A percentile compares a stretch with the other conserved stretches of the same genome.
Evolutionary conservation across 2,329 filamentous ascomycete species (phyloP).

Genomic region (Dendryphion nanum): DNA sequence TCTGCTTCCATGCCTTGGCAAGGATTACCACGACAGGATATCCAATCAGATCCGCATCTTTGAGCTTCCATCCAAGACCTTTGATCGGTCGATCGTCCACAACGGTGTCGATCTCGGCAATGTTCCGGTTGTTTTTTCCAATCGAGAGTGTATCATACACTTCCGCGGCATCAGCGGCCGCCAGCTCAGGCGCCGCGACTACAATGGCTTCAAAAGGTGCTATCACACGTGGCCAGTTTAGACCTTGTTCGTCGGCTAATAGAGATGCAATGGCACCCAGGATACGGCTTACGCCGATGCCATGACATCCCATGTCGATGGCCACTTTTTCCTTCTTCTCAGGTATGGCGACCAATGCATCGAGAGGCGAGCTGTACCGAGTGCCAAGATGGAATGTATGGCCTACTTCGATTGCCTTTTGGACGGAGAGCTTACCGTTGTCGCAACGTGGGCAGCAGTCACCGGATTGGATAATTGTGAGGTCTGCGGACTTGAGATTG

Average conservation of each 20-base stretch:
- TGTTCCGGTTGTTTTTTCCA: neutral
- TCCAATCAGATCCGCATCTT: slow-evolving; percentile 84
- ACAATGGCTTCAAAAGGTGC: slow-evolving; percentile 80
- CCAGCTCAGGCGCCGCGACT: slow-evolving; percentile 26
- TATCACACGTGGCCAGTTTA: slow-evolving; percentile 86
- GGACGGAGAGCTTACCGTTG: slow-evolving; percentile 60
- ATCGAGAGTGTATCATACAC: slow-evolving; percentile 62
- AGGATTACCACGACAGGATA: slow-evolving; percentile 82
- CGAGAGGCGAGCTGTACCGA: slow-evolving; percentile 76
- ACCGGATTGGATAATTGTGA: slow-evolving; percentile 65
- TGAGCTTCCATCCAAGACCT: slow-evolving; percentile 78
- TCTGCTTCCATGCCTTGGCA: slow-evolving; percentile 49
- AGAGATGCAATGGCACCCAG: slow-evolving; percentile 82
- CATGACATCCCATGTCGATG: slow-evolving; percentile 94
- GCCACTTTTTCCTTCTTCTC: slow-evolving; percentile 44
- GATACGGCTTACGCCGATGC: slow-evolving; percentile 88
- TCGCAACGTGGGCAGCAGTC: slow-evolving; percentile 73
- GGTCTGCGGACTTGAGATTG: slow-evolving; percentile 49
- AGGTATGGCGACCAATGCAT: slow-evolving; percentile 58
- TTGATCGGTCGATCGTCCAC: slow-evolving; percentile 49
- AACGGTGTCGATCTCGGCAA: slow-evolving; percentile 20
- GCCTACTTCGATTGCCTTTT: slow-evolving; percentile 81
- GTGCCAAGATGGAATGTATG: slow-evolving; percentile 95
- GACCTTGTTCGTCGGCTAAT: slow-evolving; percentile 63
- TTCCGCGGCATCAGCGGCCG: slow-evolving; percentile 50